Evolutionary conservation across 2,329 filamentous ascomycete species (phyloP).

Genomic region (Stagonosporopsis cucurbitacearum): DNA sequence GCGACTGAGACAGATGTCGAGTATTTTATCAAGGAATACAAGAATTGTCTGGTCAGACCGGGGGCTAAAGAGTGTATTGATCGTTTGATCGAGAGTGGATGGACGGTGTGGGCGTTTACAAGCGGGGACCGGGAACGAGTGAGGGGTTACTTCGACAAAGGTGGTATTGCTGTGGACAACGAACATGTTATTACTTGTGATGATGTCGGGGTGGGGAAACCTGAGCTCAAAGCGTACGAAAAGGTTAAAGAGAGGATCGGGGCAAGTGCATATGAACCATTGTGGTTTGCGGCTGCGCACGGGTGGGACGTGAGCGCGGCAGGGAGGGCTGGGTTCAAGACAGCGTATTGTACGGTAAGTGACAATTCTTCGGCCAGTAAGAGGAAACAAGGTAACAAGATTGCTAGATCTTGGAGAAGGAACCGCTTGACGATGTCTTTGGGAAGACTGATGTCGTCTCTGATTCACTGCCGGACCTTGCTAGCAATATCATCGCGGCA

Average conservation of each 20-base stretch:
- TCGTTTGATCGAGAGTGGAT: slow-evolving; percentile 54
- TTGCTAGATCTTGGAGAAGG: slow-evolving; percentile 57
- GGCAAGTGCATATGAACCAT: slow-evolving; percentile 40
- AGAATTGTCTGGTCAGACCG: slow-evolving; percentile 38
- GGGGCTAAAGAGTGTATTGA: slow-evolving; percentile 53
- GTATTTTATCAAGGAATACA: slow-evolving; percentile 51
- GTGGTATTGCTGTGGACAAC: slow-evolving; percentile 57
- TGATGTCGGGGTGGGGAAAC: slow-evolving; percentile 57
- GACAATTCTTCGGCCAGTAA: background rate
- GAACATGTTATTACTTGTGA: slow-evolving; percentile 63
- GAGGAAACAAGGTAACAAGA: background rate
- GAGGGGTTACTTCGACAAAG: slow-evolving; percentile 59
- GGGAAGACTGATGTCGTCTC: slow-evolving; percentile 60
- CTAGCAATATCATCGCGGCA: slow-evolving; percentile 40
- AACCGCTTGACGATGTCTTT: slow-evolving; percentile 59
- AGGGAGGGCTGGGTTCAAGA: slow-evolving; percentile 57
- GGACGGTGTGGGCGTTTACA: slow-evolving; percentile 62
- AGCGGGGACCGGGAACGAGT: slow-evolving; percentile 60
- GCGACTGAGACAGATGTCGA: slow-evolving; percentile 54
- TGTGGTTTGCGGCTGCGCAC: slow-evolving; percentile 66
- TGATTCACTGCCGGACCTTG: slow-evolving; percentile 57
- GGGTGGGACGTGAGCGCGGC: slow-evolving; percentile 66
- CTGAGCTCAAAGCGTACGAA: slow-evolving; percentile 56
- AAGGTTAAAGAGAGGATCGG: slow-evolving; percentile 54
- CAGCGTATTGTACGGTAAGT: slow-evolving; percentile 58